These are phyloP conservation scores for Clarireedia paspali DNA, from an alignment of 2,329 filamentous ascomycete species.

Conservation along the genomic window DNA sequence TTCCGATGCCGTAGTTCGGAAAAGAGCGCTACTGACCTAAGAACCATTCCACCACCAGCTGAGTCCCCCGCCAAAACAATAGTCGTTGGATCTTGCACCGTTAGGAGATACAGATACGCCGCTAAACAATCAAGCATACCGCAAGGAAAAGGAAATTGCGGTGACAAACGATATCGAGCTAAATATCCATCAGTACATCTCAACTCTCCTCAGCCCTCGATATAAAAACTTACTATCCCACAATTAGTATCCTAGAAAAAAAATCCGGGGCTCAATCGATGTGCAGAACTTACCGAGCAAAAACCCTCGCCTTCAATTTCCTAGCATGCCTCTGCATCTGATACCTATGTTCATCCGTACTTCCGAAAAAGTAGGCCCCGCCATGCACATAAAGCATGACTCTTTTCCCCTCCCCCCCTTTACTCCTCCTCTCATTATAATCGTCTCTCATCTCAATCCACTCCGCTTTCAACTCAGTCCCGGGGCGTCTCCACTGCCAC, in stretches of 20 bases:
- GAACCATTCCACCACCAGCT: conserved; percentile 83
- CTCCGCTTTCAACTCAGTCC: conserved; percentile 65
- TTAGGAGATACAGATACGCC: conserved; percentile 76
- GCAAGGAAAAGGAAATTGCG: conserved; percentile 94
- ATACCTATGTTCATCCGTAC: conserved; percentile 94
- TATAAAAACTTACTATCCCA: conserved; percentile 16
- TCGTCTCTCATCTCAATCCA: conserved; percentile 96
- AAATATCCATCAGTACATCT: conserved; percentile 11
- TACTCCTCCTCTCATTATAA: conserved; percentile 62
- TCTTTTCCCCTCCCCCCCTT: conserved; percentile 53
- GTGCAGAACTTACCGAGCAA: neutral
- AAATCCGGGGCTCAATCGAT: neutral
- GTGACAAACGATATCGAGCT: conserved; percentile 75
- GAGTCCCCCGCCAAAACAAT: conserved; percentile 90
- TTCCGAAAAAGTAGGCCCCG: conserved; percentile 92
- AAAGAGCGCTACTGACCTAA: conserved; percentile 39
- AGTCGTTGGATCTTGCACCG: conserved; percentile 66
- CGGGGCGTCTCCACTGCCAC: conserved; percentile 80
- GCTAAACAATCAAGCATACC: conserved; percentile 85
- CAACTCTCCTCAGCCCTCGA: neutral
- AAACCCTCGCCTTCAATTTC: conserved; percentile 33
- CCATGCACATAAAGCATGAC: conserved; percentile 94
- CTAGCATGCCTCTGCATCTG: conserved; percentile 94
- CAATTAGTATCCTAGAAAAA: conserved; percentile 7
- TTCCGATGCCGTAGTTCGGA: neutral